These are phyloP conservation scores for Rhynchosporium secalis DNA, from an alignment of 2,329 filamentous ascomycete species.

Conservation along the genomic window DNA sequence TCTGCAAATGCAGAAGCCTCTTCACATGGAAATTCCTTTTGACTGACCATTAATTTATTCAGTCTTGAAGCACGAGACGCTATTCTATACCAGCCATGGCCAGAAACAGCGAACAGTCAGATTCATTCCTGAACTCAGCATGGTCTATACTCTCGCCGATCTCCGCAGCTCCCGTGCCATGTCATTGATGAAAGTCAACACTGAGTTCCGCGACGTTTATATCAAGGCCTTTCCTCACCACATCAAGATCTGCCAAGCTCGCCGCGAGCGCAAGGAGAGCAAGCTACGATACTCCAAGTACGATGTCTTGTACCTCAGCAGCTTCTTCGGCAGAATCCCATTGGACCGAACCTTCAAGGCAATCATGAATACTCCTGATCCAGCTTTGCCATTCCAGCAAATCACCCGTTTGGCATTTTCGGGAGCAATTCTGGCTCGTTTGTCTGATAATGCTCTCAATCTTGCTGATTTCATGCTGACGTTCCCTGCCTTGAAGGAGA, in stretches of 20 bases:
- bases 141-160: background rate
- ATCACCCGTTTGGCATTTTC: background rate
- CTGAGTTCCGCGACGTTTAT: background rate
- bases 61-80: background rate
- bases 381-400: background rate
- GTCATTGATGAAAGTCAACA: background rate
- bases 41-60: background rate
- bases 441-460: background rate
- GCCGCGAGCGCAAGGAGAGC: background rate
- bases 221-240: background rate
- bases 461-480: background rate
- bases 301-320: background rate
- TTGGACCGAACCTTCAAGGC: background rate
- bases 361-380: background rate
- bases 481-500: background rate
- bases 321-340: background rate
- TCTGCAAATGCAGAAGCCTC: too few species aligned
- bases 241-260: background rate
- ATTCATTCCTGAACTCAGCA: background rate
- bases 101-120: background rate
- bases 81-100: background rate
- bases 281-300: background rate
- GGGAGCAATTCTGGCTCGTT: background rate
- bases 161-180: background rate
- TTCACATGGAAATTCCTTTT: background rate